Conservation (phyloP, 2,329 filamentous ascomycete species). For the Dactylonectria estremocensis region DNA sequence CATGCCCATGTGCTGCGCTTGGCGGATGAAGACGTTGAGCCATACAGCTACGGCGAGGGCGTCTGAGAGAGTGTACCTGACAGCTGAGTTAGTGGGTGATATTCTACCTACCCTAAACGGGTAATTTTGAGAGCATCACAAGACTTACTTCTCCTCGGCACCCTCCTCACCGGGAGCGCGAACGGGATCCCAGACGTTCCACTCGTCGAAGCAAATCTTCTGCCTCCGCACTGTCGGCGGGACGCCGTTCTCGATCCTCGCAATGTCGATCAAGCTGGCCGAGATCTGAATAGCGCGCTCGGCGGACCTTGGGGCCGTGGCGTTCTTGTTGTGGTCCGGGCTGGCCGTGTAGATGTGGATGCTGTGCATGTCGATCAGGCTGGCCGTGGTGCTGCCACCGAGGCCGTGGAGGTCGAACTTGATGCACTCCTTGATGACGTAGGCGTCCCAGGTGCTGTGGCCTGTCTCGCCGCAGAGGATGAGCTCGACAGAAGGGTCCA, state of each 20-base stretch:
- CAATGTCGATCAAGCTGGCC: constrained; percentile 79
- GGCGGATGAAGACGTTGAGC: constrained; percentile 83
- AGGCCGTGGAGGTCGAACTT: constrained; percentile 55
- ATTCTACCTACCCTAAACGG: too few relatives aligned
- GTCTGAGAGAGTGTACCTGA: constrained; percentile 78
- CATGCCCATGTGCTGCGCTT: constrained; percentile 81
- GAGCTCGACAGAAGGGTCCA: constrained; percentile 78
- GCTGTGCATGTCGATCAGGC: constrained; percentile 83
- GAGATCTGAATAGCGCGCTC: constrained; percentile 83
- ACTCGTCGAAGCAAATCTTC: constrained; percentile 87
- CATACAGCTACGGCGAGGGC: constrained; percentile 82
- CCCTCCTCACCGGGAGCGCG: constrained; percentile 80
- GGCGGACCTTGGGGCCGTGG: constrained; percentile 76
- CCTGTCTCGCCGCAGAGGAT: constrained; percentile 83
- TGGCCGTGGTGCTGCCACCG: constrained; percentile 51
- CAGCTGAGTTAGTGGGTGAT: not conserved
- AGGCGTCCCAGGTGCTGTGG: constrained; percentile 78
- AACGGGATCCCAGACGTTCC: constrained; percentile 86
- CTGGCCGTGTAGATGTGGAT: constrained; percentile 84
- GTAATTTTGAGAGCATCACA: not conserved
- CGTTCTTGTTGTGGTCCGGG: constrained; percentile 64
- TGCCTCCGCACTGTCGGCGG: constrained; percentile 72
- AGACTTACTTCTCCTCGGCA: constrained; percentile 72
- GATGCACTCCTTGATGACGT: constrained; percentile 80
- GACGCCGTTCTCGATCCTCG: constrained; percentile 77